A percentile compares a stretch with the other conserved stretches of the same genome.
These are phyloP conservation scores for Candida dubliniensis DNA, from an alignment of 1,139 yeast species.

Conservation along the genomic window DNA sequence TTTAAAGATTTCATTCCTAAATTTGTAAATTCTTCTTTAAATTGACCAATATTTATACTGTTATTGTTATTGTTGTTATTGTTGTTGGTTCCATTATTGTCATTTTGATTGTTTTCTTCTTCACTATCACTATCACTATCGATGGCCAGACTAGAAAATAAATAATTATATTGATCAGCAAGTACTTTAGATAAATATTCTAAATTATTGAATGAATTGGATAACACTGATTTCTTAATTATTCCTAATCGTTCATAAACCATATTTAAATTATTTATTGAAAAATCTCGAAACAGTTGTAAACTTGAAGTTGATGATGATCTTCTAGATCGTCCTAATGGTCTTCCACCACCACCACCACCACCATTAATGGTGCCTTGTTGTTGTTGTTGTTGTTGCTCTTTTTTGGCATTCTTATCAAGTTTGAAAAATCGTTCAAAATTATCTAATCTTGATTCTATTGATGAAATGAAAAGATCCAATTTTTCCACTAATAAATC, in stretches of 20 bases:
- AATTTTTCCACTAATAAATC: constrained; percentile 51
- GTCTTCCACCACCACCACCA: background rate
- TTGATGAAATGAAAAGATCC: constrained; percentile 52
- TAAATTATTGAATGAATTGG: constrained; percentile 43
- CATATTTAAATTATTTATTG: constrained; percentile 34
- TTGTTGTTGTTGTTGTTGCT: constrained; percentile 1
- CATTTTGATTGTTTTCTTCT: constrained; percentile 52
- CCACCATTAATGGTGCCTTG: background rate
- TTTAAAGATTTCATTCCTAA: constrained; percentile 9
- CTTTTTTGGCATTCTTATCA: constrained; percentile 6
- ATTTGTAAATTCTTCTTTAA: constrained; percentile 15
- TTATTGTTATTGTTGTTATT: background rate
- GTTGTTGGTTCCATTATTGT: constrained; percentile 24
- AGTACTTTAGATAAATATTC: constrained; percentile 50
- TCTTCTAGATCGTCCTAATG: constrained; percentile 15
- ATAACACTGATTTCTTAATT: constrained; percentile 43
- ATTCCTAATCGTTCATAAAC: constrained; percentile 45
- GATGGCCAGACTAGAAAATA: constrained; percentile 26
- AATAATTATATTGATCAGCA: constrained; percentile 55
- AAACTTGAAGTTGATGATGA: constrained; percentile 31
- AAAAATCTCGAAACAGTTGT: constrained; percentile 32
- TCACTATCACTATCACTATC: constrained; percentile 11
- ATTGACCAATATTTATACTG: too few species aligned
- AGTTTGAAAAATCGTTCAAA: constrained; percentile 53
- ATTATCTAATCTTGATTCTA: constrained; percentile 52